Base-by-base conservation (phyloP, 2,329 filamentous ascomycete genomes). In the Pseudogymnoascus sp. region DNA sequence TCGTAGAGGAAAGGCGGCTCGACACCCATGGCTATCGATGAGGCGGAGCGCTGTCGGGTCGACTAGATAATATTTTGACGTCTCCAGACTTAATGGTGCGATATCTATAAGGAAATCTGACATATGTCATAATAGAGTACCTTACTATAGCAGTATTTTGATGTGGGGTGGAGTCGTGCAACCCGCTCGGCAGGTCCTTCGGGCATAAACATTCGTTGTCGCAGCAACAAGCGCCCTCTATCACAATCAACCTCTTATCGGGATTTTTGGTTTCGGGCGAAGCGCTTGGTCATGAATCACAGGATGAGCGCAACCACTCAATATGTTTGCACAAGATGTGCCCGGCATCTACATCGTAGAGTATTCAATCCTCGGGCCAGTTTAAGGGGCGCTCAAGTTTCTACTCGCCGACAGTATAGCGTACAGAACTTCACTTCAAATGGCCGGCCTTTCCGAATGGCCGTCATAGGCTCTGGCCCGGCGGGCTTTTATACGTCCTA, bases 401-500 rank as follows among this genome's bases (percentile, higher is more conserved):
- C 23, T 61, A 33, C 36, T 39, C 61, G 61, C 25, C 64, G 68
- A 66, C 30, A 60, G 62, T 72, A 72, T 65, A 67, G 66, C 28
- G 62, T 62, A 28, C 68, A 68, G 64, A 64, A 62, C 58, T 62
- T 63, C 33, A 58, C 64, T 60, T 64, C 69, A 36, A 66, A 72
- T 72, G 69, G 62, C 63, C 76, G 80, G 58, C 84, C 85, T 2
- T 85, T 93, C 69, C 89, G 91, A 58, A 81, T 97, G 74, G 94
- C 93, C 64, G 84, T 97, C 66, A 84, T 97, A 68, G 94, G 93
- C 60, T 97, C 94, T 28, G 94, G 94, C 0, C 94, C 94, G 1
- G 94, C 94, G 11, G 94, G 94, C 2, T 99, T 97, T 79, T 99
- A 99, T 73, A 90, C 93, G 0, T 88, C 94, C 0, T 91, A 94